phyloP scores from a whole-genome alignment of 106 monocot genomes.

The Platanthera guangdongensis region DNA sequence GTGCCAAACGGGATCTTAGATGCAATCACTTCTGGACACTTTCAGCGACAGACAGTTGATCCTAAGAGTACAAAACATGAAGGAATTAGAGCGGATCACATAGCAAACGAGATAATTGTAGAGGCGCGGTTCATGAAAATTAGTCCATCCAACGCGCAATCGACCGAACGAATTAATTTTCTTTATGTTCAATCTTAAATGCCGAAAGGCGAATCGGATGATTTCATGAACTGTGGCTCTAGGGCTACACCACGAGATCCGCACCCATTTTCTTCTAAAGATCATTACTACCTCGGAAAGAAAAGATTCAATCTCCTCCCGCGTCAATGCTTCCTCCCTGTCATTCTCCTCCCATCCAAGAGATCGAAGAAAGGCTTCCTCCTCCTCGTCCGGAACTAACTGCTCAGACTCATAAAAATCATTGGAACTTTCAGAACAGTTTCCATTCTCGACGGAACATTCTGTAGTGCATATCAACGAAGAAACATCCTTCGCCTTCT shows the following conservation, averaged over 20 bases:
- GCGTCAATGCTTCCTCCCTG: constrained; percentile 14
- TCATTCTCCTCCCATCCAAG: constrained; percentile 28
- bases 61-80: not conserved
- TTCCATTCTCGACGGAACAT: constrained; percentile 12
- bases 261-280: not conserved
- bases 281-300: constrained; percentile 13
- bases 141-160: too few species aligned
- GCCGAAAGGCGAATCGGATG: not conserved
- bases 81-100: not conserved
- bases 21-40: too few species aligned
- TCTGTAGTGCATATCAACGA: not conserved
- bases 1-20: too few species aligned
- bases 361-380: constrained; percentile 28
- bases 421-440: not conserved
- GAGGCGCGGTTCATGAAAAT: too few species aligned
- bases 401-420: constrained; percentile 11
- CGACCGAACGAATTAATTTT: too few species aligned
- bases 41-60: too few species aligned
- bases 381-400: constrained; percentile 18
- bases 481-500: not conserved
- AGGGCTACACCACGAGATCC: too few species aligned
- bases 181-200: not conserved
- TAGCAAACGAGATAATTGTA: too few species aligned
- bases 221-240: not conserved
- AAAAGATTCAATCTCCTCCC: constrained; percentile 26